Conservation (phyloP, 495 filamentous ascomycete genomes). For the Trichocladium uniseriatum region DNA sequence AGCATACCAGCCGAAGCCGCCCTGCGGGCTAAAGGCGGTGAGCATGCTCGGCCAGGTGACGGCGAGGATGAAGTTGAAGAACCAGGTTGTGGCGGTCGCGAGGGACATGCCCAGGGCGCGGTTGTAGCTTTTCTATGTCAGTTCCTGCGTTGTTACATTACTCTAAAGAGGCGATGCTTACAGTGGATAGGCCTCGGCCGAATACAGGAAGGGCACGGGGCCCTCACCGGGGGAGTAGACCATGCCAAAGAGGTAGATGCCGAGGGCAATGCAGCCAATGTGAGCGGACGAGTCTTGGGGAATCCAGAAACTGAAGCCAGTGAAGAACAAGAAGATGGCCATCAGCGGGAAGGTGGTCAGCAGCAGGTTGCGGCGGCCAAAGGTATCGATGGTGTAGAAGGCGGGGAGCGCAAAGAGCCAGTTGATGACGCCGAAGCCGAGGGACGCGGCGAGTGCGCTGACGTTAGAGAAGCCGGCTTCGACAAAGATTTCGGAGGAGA, state of each 20-base stretch:
- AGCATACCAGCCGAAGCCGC: constrained; percentile 52
- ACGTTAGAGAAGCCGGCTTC: constrained; percentile 51
- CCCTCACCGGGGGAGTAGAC: constrained; percentile 75
- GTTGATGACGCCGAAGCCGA: constrained; percentile 74
- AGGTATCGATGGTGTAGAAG: constrained; percentile 78
- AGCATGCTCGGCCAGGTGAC: constrained; percentile 56
- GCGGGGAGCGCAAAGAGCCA: constrained; percentile 79
- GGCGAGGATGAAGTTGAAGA: constrained; percentile 55
- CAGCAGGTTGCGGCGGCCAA: constrained; percentile 63
- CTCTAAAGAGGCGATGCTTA: too few species aligned
- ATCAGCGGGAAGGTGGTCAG: constrained; percentile 82
- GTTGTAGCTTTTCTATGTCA: too few species aligned
- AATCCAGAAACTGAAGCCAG: constrained; percentile 61
- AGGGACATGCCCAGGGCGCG: constrained; percentile 67
- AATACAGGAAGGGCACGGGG: constrained; percentile 75
- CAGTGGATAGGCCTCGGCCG: constrained; percentile 68
- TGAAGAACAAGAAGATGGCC: constrained; percentile 66
- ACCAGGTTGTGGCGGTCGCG: constrained; percentile 53
- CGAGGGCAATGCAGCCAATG: constrained; percentile 55
- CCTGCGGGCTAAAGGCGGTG: constrained; percentile 46
- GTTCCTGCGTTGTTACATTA: too few species aligned
- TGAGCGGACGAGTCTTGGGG: constrained; percentile 43
- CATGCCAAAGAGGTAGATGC: constrained; percentile 59
- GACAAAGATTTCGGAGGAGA: constrained; percentile 11
- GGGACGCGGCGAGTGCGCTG: constrained; percentile 59